Evolutionary conservation across 768 basidiomycete genomes (phyloP).

Genomic region (Suillus placidus): DNA sequence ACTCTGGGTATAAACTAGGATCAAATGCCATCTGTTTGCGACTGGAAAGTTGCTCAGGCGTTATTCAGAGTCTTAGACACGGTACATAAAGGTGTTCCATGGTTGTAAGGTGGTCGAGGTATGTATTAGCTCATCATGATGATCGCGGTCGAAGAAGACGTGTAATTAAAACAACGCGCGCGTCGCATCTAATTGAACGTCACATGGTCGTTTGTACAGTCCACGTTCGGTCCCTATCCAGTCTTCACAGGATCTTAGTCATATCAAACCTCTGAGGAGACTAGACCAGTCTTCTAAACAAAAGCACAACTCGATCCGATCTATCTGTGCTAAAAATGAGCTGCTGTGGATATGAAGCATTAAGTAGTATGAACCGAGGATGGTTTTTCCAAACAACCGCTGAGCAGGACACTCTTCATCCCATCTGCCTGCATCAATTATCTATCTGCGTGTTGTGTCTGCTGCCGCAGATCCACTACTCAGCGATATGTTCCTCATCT

Average conservation of each 20-base stretch:
- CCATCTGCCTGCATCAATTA: neutral
- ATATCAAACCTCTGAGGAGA: neutral
- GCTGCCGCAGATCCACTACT: neutral
- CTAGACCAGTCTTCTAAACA: neutral
- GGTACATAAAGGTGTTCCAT: slow-evolving; percentile 32
- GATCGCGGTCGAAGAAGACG: slow-evolving; percentile 15
- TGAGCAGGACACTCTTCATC: neutral
- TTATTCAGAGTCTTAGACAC: too few relatives aligned
- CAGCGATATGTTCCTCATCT: neutral
- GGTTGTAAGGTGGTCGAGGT: slow-evolving; percentile 12
- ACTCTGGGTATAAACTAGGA: slow-evolving; percentile 32
- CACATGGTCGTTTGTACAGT: slow-evolving; percentile 20
- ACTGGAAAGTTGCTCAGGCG: slow-evolving; percentile 12
- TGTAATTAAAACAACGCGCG: slow-evolving; percentile 18
- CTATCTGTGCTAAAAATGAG: too few relatives aligned
- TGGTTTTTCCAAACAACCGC: neutral
- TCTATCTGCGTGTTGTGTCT: neutral
- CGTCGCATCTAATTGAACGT: slow-evolving; percentile 18
- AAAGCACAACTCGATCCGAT: neutral
- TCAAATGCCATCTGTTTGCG: slow-evolving; percentile 31
- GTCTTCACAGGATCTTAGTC: neutral
- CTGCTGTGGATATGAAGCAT: too few relatives aligned
- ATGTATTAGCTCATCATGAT: neutral
- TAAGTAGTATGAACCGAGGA: neutral
- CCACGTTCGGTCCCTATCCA: too few relatives aligned